Percentiles rank a stretch among this genome's conserved stretches.
phyloP scores from a whole-genome alignment of 257 asterid species.

The Penstemon davidsonii region DNA sequence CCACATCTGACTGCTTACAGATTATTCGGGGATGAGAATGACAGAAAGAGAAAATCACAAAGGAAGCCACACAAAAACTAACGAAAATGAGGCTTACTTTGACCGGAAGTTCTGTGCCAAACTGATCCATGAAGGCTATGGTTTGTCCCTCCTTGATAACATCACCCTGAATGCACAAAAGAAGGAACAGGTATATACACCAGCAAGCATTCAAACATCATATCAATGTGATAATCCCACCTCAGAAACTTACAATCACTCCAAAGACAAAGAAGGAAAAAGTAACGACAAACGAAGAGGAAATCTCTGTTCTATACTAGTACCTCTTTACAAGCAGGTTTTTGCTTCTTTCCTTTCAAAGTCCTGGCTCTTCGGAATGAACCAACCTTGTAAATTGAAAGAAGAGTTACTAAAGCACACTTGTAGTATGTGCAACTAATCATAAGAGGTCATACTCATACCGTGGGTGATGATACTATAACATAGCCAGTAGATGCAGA shows the following conservation, averaged over 20 bases:
- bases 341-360: conserved; percentile 60
- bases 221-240: too few species aligned
- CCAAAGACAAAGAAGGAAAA: neutral
- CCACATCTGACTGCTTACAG: conserved; percentile 65
- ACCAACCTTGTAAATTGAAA: conserved; percentile 49
- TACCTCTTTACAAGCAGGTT: conserved; percentile 65
- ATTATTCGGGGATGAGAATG: conserved; percentile 19
- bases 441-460: conserved; percentile 29
- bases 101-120: conserved; percentile 49
- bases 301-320: neutral
- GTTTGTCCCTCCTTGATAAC: conserved; percentile 14
- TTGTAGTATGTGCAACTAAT: neutral
- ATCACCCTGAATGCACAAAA: conserved; percentile 4
- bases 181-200: neutral
- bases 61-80: conserved; percentile 5
- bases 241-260: neutral
- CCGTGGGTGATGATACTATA: conserved; percentile 53
- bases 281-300: neutral
- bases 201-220: neutral
- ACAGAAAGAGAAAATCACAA: conserved; percentile 10
- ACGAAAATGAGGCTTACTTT: conserved; percentile 36
- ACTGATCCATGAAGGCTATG: conserved; percentile 43
- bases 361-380: conserved; percentile 57
- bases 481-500: conserved; percentile 55
- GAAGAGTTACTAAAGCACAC: conserved; percentile 5